phyloP scores from a whole-genome alignment of 2,329 filamentous ascomycete genomes.

The Talaromyces sp. region DNA sequence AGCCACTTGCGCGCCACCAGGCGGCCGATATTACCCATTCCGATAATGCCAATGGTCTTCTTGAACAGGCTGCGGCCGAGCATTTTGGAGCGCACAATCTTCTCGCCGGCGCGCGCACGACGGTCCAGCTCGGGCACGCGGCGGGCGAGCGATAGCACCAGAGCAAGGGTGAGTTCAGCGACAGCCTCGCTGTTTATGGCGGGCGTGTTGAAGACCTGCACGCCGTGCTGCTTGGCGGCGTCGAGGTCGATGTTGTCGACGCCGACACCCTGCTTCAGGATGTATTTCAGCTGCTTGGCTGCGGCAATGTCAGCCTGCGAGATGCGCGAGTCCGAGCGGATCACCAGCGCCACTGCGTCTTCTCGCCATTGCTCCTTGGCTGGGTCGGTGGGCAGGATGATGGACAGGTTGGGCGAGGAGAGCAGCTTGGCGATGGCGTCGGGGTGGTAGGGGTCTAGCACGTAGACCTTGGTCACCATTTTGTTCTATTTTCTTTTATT shows the following conservation, averaged over 20 bases:
- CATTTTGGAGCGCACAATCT: conserved; percentile 20
- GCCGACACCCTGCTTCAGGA: conserved; percentile 27
- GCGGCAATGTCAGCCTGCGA: conserved; percentile 16
- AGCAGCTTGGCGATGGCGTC: conserved; percentile 18
- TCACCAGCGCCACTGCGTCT: conserved; percentile 18
- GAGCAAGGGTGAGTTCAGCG: conserved; percentile 27
- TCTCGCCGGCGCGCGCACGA: conserved; percentile 17
- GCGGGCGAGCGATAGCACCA: conserved; percentile 26
- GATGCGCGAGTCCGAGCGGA: conserved; percentile 20
- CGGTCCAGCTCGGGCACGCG: conserved; percentile 25
- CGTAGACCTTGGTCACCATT: conserved; percentile 2
- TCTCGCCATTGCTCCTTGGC: conserved; percentile 13
- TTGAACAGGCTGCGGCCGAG: conserved; percentile 23
- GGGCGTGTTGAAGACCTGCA: conserved; percentile 21
- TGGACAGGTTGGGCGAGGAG: conserved; percentile 11
- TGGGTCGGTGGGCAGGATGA: conserved; percentile 17
- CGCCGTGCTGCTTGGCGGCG: conserved; percentile 16
- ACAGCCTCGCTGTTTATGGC: conserved; percentile 28
- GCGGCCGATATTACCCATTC: conserved; percentile 34
- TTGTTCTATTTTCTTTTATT: background rate
- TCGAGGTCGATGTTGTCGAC: conserved; percentile 25
- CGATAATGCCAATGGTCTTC: conserved; percentile 33
- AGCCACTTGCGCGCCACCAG: conserved; percentile 30
- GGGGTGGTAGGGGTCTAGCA: conserved; percentile 23
- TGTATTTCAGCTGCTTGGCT: conserved; percentile 19